These are phyloP conservation scores for Scheffersomyces titani DNA, from an alignment of 1,139 yeast species.

Conservation along the genomic window DNA sequence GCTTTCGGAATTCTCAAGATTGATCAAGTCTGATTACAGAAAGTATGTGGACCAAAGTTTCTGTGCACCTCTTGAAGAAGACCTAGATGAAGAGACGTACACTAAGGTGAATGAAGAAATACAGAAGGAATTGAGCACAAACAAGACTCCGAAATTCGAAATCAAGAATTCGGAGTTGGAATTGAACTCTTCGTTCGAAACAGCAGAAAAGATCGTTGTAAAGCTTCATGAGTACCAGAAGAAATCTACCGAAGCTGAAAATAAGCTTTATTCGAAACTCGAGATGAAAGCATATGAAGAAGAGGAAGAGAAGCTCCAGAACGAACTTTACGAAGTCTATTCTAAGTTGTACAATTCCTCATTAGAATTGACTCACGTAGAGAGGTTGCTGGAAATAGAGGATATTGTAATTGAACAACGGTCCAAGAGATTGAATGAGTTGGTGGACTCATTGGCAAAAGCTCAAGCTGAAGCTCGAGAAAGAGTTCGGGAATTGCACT, in stretches of 20 bases:
- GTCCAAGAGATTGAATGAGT: constrained; percentile 31
- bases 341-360: constrained; percentile 24
- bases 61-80: constrained; percentile 29
- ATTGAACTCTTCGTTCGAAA: constrained; percentile 11
- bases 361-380: constrained; percentile 21
- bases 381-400: constrained; percentile 26
- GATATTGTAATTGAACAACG: constrained; percentile 27
- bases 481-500: constrained; percentile 8
- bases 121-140: constrained; percentile 18
- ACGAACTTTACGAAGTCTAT: constrained; percentile 22
- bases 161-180: neutral
- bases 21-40: constrained; percentile 52
- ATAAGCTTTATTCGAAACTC: constrained; percentile 3
- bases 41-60: constrained; percentile 27
- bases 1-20: constrained; percentile 31
- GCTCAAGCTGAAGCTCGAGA: constrained; percentile 40
- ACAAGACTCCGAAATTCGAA: constrained; percentile 1
- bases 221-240: constrained; percentile 16
- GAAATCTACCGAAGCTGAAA: constrained; percentile 8
- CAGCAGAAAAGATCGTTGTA: constrained; percentile 13
- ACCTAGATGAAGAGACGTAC: constrained; percentile 40
- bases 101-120: constrained; percentile 31
- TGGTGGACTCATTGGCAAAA: constrained; percentile 37
- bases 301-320: constrained; percentile 25
- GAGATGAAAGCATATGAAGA: constrained; percentile 9